These are phyloP conservation scores for Zalaria sp. DNA, from an alignment of 2,329 filamentous ascomycete species.

Conservation along the genomic window DNA sequence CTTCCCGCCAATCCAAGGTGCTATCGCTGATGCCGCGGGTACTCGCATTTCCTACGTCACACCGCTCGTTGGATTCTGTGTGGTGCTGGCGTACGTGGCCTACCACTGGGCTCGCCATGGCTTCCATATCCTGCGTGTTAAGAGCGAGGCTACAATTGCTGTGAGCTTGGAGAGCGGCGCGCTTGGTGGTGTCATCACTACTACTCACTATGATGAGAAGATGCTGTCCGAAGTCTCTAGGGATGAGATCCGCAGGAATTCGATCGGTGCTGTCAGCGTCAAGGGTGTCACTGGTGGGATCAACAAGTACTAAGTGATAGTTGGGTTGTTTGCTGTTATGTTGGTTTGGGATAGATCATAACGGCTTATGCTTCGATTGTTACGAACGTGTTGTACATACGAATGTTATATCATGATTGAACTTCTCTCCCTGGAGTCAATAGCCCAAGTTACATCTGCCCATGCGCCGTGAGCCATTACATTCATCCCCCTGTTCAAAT, in stretches of 20 bases:
- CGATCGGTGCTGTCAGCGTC: slow-evolving; percentile 12
- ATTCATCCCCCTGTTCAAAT: too few relatives aligned
- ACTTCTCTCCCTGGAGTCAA: too few relatives aligned
- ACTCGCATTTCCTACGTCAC: slow-evolving; percentile 31
- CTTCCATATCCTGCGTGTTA: slow-evolving; percentile 17
- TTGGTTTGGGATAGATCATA: too few relatives aligned
- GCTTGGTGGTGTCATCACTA: slow-evolving; percentile 17
- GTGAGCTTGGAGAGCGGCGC: slow-evolving; percentile 16
- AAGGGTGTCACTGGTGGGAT: slow-evolving; percentile 15
- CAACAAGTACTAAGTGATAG: background rate
- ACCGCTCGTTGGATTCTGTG: slow-evolving; percentile 28
- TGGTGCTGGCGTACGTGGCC: slow-evolving; percentile 21
- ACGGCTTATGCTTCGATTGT: too few relatives aligned
- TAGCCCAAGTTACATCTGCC: too few relatives aligned
- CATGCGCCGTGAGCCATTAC: too few relatives aligned
- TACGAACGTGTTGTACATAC: too few relatives aligned
- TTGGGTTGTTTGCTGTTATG: background rate
- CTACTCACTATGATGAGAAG: slow-evolving; percentile 20
- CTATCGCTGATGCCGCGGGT: slow-evolving; percentile 23
- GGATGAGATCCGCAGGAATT: slow-evolving; percentile 13
- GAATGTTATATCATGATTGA: too few relatives aligned
- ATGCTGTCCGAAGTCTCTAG: slow-evolving; percentile 13
- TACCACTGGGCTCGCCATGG: slow-evolving; percentile 19
- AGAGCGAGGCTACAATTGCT: slow-evolving; percentile 16
- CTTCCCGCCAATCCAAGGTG: slow-evolving; percentile 23